Percentiles rank a stretch among this genome's conserved stretches.
Evolutionary conservation across 176 grass and related monocot genomes (phyloP).

Genomic region (Panicum miliaceum): DNA sequence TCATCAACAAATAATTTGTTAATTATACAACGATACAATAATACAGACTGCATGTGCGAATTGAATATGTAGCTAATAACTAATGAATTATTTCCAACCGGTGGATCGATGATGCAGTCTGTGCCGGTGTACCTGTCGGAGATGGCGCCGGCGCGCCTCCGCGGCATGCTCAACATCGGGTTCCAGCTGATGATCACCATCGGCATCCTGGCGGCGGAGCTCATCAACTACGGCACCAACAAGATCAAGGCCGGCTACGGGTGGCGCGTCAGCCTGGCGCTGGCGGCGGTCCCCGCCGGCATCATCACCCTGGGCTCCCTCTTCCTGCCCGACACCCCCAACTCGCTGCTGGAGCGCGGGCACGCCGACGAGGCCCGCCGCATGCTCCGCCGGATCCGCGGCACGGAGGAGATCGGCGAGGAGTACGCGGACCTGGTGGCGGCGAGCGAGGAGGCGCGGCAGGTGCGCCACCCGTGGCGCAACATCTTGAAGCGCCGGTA

Average conservation of each 20-base stretch:
- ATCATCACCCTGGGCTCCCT: constrained; percentile 85
- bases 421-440: constrained; percentile 67
- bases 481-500: constrained; percentile 58
- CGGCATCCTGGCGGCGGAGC: constrained; percentile 78
- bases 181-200: constrained; percentile 99
- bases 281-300: constrained; percentile 79
- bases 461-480: constrained; percentile 59
- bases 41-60: too few relatives aligned
- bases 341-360: constrained; percentile 89
- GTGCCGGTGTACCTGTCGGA: constrained; percentile 95
- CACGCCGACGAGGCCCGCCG: constrained; percentile 48
- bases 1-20: too few relatives aligned
- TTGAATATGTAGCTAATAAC: too few relatives aligned
- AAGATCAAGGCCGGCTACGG: constrained; percentile 89
- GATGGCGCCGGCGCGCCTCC: constrained; percentile 86
- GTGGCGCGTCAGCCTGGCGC: constrained; percentile 85
- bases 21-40: too few relatives aligned
- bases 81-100: too few relatives aligned
- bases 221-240: constrained; percentile 87
- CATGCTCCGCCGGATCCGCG: constrained; percentile 61
- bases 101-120: constrained; percentile 50
- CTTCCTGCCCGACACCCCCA: constrained; percentile 97
- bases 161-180: constrained; percentile 96
- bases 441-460: constrained; percentile 57
- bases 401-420: constrained; percentile 50